Conservation (phyloP, 441 rosid genomes). For the Arabidopsis hybrid region DNA sequence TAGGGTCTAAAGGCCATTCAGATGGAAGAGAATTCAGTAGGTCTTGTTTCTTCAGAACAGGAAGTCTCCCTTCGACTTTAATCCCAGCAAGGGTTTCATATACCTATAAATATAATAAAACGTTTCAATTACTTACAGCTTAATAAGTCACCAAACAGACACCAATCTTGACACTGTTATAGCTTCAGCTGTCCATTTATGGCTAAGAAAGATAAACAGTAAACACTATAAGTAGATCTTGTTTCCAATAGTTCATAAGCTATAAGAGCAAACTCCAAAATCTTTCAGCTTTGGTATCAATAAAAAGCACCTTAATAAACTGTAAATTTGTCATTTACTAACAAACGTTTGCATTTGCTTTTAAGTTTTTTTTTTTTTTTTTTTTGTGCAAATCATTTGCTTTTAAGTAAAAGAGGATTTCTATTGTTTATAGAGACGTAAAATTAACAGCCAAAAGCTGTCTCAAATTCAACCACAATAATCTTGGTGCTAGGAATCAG, state of each 20-base stretch:
- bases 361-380: too few relatives aligned
- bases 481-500: conserved; percentile 6
- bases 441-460: conserved; percentile 22
- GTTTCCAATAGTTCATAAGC: conserved; percentile 2
- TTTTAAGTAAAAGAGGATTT: background rate
- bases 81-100: conserved; percentile 88
- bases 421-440: background rate
- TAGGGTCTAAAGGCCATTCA: conserved; percentile 89
- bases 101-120: conserved; percentile 55
- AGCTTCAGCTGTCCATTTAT: background rate
- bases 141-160: conserved; percentile 15
- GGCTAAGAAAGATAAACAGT: background rate
- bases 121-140: conserved; percentile 24
- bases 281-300: background rate
- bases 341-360: background rate
- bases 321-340: background rate
- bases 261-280: conserved; percentile 8
- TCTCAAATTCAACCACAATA: background rate
- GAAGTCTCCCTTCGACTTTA: conserved; percentile 87
- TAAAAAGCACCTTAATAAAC: background rate
- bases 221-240: conserved; percentile 13
- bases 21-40: conserved; percentile 79
- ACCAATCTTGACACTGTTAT: conserved; percentile 1
- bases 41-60: conserved; percentile 70
- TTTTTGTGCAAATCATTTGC: too few relatives aligned